A percentile compares a stretch with the other conserved stretches of the same genome.
Evolutionary conservation across 495 filamentous ascomycete species (phyloP).

Genomic region (Neurospora sp.): DNA sequence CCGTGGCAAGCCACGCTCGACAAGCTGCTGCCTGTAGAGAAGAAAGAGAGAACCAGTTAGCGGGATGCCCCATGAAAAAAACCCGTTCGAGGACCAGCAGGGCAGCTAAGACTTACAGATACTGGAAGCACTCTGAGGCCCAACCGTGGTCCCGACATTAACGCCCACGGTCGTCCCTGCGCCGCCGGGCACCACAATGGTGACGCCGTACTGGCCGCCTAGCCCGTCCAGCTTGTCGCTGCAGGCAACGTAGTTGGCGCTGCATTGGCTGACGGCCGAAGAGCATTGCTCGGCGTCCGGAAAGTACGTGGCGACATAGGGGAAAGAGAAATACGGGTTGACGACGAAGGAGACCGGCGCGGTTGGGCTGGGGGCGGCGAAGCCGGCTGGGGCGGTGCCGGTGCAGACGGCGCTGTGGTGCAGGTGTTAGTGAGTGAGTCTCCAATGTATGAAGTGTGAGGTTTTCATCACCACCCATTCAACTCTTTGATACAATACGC

Average conservation of each 20-base stretch:
- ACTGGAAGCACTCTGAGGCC: conserved; percentile 41
- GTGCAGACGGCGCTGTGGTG: conserved; percentile 33
- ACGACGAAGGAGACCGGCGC: conserved; percentile 34
- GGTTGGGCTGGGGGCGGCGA: conserved; percentile 31
- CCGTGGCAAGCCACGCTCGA: conserved; percentile 18
- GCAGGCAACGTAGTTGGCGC: conserved; percentile 53
- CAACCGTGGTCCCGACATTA: conserved; percentile 19
- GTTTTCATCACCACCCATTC: background rate
- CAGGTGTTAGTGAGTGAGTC: background rate
- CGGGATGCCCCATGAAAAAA: background rate
- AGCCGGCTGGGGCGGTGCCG: conserved; percentile 35
- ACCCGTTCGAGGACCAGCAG: background rate
- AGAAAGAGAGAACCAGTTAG: background rate
- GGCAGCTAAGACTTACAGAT: conserved; percentile 39
- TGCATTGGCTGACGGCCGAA: conserved; percentile 55
- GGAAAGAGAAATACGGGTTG: conserved; percentile 55
- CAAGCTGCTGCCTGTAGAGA: conserved; percentile 17
- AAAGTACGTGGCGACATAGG: conserved; percentile 57
- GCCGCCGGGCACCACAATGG: conserved; percentile 48
- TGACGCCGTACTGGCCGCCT: conserved; percentile 46
- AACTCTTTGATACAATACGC: background rate
- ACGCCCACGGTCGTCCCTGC: conserved; percentile 42
- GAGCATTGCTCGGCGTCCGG: conserved; percentile 51
- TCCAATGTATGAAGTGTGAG: background rate
- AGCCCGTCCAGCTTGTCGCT: conserved; percentile 46